Evolutionary conservation across 768 basidiomycete genomes (phyloP).

Genomic region (Pleurotus tuber-regium): DNA sequence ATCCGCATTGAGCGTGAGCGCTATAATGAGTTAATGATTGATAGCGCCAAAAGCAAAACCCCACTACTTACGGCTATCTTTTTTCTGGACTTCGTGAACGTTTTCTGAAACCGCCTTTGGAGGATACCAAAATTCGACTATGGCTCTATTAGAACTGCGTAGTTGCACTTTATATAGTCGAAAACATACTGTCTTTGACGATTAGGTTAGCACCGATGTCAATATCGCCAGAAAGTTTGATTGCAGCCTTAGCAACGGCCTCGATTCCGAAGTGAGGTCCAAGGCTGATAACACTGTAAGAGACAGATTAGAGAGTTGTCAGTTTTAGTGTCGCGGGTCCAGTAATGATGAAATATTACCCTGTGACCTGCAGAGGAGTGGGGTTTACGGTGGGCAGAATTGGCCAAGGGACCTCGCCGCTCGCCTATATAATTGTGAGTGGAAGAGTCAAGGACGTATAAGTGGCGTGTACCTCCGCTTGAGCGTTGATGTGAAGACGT

Average conservation of each 20-base stretch:
- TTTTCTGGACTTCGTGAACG: not conserved
- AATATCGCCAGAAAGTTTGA: slow-evolving; percentile 3
- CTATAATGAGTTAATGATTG: not conserved
- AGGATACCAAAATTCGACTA: slow-evolving; percentile 8
- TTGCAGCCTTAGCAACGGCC: not conserved
- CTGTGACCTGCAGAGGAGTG: slow-evolving; percentile 2
- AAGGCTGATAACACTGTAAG: slow-evolving; percentile 1
- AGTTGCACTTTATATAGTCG: not conserved
- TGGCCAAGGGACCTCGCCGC: not conserved
- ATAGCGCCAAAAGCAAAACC: not conserved
- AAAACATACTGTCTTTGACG: slow-evolving; percentile 1
- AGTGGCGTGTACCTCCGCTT: not conserved
- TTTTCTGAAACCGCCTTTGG: not conserved
- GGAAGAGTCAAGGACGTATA: not conserved
- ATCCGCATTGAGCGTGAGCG: slow-evolving; percentile 4
- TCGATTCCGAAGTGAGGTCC: not conserved
- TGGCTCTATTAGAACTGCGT: not conserved
- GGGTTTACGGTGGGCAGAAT: not conserved
- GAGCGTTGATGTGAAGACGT: not conserved
- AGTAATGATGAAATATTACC: not conserved
- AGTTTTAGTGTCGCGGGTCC: not conserved
- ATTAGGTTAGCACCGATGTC: slow-evolving; percentile 1
- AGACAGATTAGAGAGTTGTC: no score
- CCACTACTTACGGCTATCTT: not conserved
- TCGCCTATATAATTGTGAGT: not conserved